Base-by-base conservation (phyloP, 345 rosid genomes). In the Hypericum perforatum region DNA sequence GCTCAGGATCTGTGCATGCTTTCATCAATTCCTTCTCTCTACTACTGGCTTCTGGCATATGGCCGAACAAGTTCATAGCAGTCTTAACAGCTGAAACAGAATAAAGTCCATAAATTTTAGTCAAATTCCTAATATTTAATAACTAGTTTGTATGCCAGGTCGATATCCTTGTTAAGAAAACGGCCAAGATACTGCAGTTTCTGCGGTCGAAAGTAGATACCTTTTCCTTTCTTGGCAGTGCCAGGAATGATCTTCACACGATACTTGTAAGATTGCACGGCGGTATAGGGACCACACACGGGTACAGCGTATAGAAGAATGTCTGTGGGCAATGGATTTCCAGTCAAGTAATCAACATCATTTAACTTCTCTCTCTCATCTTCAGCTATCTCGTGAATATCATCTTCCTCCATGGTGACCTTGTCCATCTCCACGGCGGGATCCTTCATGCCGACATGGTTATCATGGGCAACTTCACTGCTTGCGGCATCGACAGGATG, bases 21-120 rank as follows among this genome's bases (percentile, higher is more conserved):
- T 94, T 94, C 91, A 86, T 89, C 73, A 94, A 73, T 68, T 88
- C 97, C 73, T 86, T 89, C 82, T 94, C 97, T 57, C 97, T 84
- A 9, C 37, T 70, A 12, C 84, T 69, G 32, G 95, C 87, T 44
- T 94, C 99, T 0, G 77, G 52, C 84, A 77, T 82, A 66, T 94
- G 99, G 70, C 82, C 76, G 53, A 94, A 89, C 66, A 94, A 73
- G 75, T 86, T 86, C 94, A 82, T 80, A 5, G 94, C 94, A 40
- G 82, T 84, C 73, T 89, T 94, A 11, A 91, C 91, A 70, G 95
- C 99, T 89, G 14, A 40, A 60, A 11, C 41, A 29, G 12, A 16
- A 37, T 22, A 41, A 56, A 32, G 11, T n/a, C 14, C 16, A 43
- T 36, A 12, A 5, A 32, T 49, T 22, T 22, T 50, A 44, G 58